Base-by-base conservation (phyloP, 2,329 filamentous ascomycete species). In the Diaporthe ilicicola region DNA sequence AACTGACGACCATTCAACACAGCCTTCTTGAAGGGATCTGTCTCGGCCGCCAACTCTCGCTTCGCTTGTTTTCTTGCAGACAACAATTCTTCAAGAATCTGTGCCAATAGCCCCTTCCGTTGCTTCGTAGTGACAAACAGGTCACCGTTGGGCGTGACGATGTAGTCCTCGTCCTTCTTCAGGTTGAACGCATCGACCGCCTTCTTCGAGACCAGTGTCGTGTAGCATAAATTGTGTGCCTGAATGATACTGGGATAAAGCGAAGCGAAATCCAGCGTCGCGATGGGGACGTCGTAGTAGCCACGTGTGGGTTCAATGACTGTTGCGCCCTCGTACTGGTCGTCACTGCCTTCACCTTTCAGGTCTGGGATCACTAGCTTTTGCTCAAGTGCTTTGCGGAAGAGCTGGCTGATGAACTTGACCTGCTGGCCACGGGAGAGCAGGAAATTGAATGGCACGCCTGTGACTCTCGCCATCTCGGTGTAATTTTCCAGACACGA, bases 401-500 rank as follows among this genome's bases (percentile, higher is more conserved):
- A 99, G 19, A 99, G 86, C 79, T 99, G 96, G 80, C 95, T 98
- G 83, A 99, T 90, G 83, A 99, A 99, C 78, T 97, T 97, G 79
- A 99, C 91, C 82, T 99, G 97, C 80, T 99, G 96, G 54, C 96
- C 96, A 78, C 95, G 91, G 29, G 96, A 91, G 2, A 99, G 88
- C 54, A 99, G 87, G 78, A 92, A 97, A 79, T 97, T 98, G 86
- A 99, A 99, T 0, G 96, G 96, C 5, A 99, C 95, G 76, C 96
- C 96, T 32, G 97, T 99, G 82, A 99, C 96, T 89, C 96, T 96
- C 70, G 96, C 95, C 96, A 99, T 99, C 83, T 99, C 96, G 0
- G 96, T 98, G 78, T 98, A 98, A 80, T 99, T 99, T 82, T 97
- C 93, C n/a, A 99, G 86, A 82, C 96, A 98, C 79, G 97, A 98